A percentile compares a stretch with the other conserved stretches of the same genome.
Conservation (phyloP, 1,284 basidiomycete species). For the Tausonia pullulans region DNA sequence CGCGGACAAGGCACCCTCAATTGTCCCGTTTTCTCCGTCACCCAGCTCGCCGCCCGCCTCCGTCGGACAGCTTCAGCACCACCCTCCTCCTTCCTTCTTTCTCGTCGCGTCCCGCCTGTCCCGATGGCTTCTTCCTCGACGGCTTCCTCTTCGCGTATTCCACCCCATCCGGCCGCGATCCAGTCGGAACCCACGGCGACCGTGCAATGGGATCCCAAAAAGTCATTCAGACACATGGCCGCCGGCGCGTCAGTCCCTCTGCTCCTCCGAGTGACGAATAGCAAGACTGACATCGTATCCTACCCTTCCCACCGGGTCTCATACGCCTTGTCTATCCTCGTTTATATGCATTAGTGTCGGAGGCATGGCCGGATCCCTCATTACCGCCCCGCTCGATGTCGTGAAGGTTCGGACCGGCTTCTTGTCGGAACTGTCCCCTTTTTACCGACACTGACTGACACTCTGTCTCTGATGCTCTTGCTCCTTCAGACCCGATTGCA, state of each 20-base stretch:
- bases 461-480: not conserved
- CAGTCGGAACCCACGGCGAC: conserved; percentile 7
- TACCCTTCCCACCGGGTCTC: not conserved
- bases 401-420: conserved; percentile 51
- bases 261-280: not conserved
- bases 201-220: conserved; percentile 22
- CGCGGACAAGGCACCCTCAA: not conserved
- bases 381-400: conserved; percentile 95
- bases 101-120: not conserved
- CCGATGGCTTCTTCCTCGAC: not conserved
- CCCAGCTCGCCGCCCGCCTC: not conserved
- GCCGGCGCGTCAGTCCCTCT: conserved; percentile 34
- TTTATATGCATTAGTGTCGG: conserved; percentile 51
- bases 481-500: conserved; percentile 63
- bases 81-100: not conserved
- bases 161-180: not conserved
- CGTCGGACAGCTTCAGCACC: not conserved
- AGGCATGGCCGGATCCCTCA: conserved; percentile 94
- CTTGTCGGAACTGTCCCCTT: not conserved
- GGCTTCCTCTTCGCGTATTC: not conserved
- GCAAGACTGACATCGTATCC: not conserved
- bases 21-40: conserved; percentile 16
- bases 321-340: no score
- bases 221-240: conserved; percentile 36
- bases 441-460: not conserved